These are phyloP conservation scores for Solanum etuberosum DNA, from an alignment of 257 asterid genomes.

Conservation along the genomic window DNA sequence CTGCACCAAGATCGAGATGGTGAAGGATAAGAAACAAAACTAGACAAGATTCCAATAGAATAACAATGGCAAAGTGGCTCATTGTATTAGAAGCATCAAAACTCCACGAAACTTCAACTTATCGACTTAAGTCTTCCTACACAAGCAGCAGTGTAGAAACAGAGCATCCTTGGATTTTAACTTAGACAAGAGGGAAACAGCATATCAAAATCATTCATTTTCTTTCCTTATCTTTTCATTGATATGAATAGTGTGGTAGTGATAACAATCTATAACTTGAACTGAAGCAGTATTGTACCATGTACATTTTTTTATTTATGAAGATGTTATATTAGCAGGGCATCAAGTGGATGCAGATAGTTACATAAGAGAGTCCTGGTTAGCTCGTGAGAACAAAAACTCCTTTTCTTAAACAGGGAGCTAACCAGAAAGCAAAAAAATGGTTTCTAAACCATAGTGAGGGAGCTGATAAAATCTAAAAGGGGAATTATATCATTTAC, in stretches of 20 bases:
- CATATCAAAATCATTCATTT: not conserved
- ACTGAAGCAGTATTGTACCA: conserved; percentile 3
- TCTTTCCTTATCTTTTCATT: not conserved
- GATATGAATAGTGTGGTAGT: not conserved
- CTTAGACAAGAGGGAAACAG: not conserved
- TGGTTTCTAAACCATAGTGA: not conserved
- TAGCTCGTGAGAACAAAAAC: not conserved
- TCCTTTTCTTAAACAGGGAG: not conserved
- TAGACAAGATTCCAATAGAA: not conserved
- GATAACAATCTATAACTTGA: conserved; percentile 4
- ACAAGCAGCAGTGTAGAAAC: not conserved
- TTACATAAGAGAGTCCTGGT: not conserved
- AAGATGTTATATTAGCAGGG: not conserved
- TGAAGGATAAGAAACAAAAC: not conserved
- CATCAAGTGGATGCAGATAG: not conserved
- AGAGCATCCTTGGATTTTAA: not conserved
- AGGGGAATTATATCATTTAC: not conserved
- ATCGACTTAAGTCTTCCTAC: not conserved
- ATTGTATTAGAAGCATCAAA: not conserved
- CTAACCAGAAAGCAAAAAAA: not conserved
- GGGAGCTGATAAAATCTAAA: not conserved
- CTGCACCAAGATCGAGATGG: conserved; percentile 21
- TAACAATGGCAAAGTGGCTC: not conserved
- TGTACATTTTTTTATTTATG: not conserved
- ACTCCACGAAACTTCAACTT: not conserved